A percentile compares a stretch with the other conserved stretches of the same genome.
Conservation (phyloP, 768 basidiomycete genomes). For the Phylloporus scabripes region DNA sequence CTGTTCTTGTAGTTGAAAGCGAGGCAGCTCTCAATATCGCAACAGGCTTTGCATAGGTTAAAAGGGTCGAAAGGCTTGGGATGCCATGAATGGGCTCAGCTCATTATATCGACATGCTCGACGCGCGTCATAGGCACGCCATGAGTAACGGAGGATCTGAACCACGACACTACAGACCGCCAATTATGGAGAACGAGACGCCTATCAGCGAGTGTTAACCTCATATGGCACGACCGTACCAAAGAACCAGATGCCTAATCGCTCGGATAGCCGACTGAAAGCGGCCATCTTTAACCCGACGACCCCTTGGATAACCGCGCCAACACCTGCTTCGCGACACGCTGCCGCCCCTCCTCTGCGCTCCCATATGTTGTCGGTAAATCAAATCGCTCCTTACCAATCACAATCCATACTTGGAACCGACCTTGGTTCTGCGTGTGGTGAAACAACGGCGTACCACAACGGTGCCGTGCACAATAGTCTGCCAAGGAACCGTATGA, state of each 20-base stretch:
- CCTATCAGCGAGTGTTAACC: neutral
- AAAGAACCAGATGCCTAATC: too few species aligned
- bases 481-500: slow-evolving; percentile 9
- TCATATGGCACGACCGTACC: neutral
- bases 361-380: slow-evolving; percentile 37
- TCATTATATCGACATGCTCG: too few species aligned
- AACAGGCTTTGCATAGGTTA: too few species aligned
- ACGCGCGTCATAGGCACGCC: too few species aligned
- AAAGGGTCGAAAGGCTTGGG: too few species aligned
- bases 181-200: neutral
- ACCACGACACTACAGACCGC: neutral
- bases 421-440: slow-evolving; percentile 17
- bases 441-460: slow-evolving; percentile 32
- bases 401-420: slow-evolving; percentile 44
- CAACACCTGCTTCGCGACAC: slow-evolving; percentile 42
- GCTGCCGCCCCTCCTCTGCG: slow-evolving; percentile 37
- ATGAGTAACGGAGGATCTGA: neutral
- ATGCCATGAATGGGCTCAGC: too few species aligned
- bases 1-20: too few species aligned
- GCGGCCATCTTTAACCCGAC: neutral
- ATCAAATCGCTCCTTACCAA: slow-evolving; percentile 40
- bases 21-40: too few species aligned
- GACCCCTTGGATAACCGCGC: slow-evolving; percentile 30
- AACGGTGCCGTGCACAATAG: slow-evolving; percentile 13
- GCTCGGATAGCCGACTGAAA: neutral